phyloP scores from a whole-genome alignment of 805 yeast species.

The Clavispora asparagi region DNA sequence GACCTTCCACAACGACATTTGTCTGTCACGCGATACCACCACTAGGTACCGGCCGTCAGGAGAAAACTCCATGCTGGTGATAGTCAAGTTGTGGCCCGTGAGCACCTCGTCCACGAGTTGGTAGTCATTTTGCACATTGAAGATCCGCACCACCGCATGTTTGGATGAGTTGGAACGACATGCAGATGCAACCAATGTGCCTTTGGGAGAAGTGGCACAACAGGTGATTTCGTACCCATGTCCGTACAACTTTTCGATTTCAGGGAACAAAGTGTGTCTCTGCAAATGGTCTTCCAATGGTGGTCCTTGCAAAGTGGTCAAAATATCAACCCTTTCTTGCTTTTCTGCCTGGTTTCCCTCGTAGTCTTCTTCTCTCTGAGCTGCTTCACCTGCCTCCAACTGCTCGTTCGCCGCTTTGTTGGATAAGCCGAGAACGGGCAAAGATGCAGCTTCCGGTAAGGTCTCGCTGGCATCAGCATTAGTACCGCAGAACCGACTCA shows the following conservation, averaged over 20 bases:
- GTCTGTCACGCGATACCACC: constrained; percentile 87
- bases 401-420: constrained; percentile 73
- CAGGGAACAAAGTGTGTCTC: constrained; percentile 92
- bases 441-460: constrained; percentile 78
- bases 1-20: constrained; percentile 66
- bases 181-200: constrained; percentile 73
- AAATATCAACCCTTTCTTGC: constrained; percentile 40
- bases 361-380: constrained; percentile 36
- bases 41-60: constrained; percentile 58
- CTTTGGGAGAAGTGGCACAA: constrained; percentile 64
- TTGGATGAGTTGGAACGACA: constrained; percentile 79
- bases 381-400: constrained; percentile 33
- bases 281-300: constrained; percentile 91
- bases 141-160: constrained; percentile 83
- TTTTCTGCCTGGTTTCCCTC: constrained; percentile 26
- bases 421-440: constrained; percentile 91
- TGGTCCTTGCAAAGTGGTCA: constrained; percentile 34
- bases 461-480: constrained; percentile 19
- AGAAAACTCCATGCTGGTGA: constrained; percentile 77
- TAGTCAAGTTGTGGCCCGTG: constrained; percentile 74
- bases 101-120: constrained; percentile 43
- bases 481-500: constrained; percentile 51
- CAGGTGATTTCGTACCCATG: constrained; percentile 94
- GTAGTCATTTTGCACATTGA: constrained; percentile 53
- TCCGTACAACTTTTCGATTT: constrained; percentile 88